phyloP scores from a whole-genome alignment of 805 yeast species.

The Candida ipomoeae region DNA sequence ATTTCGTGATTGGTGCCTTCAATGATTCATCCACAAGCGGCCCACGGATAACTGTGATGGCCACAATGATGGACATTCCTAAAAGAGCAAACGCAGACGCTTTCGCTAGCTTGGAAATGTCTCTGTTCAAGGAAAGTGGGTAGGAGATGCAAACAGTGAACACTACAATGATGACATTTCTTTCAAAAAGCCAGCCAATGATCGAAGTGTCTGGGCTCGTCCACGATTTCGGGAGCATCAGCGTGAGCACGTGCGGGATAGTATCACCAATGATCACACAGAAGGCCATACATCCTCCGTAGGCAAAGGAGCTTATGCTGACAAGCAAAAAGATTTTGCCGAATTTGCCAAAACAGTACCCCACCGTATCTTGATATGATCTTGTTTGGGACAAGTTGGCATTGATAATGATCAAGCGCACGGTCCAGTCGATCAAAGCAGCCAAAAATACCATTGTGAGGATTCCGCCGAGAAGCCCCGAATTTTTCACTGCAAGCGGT shows the following conservation, averaged over 20 bases:
- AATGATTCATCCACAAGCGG: slow-evolving; percentile 50
- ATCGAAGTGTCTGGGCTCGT: slow-evolving; percentile 23
- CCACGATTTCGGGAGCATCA: slow-evolving; percentile 51
- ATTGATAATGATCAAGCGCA: slow-evolving; percentile 72
- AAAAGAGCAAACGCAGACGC: slow-evolving; percentile 82
- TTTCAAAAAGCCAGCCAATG: slow-evolving; percentile 51
- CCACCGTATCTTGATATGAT: slow-evolving; percentile 83
- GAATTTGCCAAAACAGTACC: slow-evolving; percentile 66
- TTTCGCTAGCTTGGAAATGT: slow-evolving; percentile 80
- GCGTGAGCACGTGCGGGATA: slow-evolving; percentile 79
- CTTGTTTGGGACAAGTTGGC: slow-evolving; percentile 71
- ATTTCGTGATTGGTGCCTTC: slow-evolving; percentile 45
- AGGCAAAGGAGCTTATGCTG: slow-evolving; percentile 85
- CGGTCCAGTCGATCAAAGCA: slow-evolving; percentile 82
- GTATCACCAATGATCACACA: slow-evolving; percentile 94
- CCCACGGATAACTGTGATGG: slow-evolving; percentile 69
- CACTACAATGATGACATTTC: slow-evolving; percentile 67
- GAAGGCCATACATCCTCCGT: slow-evolving; percentile 92
- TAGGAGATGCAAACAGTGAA: slow-evolving; percentile 72
- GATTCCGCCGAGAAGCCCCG: slow-evolving; percentile 75
- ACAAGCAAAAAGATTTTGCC: slow-evolving; percentile 67
- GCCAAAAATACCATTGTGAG: slow-evolving; percentile 58
- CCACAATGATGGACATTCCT: slow-evolving; percentile 77
- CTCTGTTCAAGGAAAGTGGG: slow-evolving; percentile 76
- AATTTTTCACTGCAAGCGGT: slow-evolving; percentile 78